Percentiles rank a stretch among this genome's conserved stretches.
Conservation (phyloP, 768 basidiomycete genomes). For the Lentinula edodes region DNA sequence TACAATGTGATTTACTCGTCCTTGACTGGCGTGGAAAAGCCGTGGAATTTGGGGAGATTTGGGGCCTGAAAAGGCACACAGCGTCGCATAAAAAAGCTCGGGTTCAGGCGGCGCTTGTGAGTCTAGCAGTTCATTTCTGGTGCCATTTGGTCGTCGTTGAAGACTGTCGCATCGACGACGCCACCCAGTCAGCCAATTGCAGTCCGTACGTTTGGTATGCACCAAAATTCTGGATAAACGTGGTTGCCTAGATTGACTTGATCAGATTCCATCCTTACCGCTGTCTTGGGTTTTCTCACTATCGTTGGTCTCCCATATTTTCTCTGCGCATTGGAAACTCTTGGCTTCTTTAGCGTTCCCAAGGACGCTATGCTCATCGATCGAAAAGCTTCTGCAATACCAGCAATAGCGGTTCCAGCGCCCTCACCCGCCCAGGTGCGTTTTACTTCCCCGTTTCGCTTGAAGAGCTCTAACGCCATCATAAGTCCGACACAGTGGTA, state of each 20-base stretch:
- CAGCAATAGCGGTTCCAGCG: conserved; percentile 19
- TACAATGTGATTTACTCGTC: not conserved
- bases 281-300: conserved; percentile 36
- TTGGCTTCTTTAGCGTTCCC: conserved; percentile 20
- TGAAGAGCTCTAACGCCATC: conserved; percentile 12
- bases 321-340: conserved; percentile 12
- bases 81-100: not conserved
- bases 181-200: not conserved
- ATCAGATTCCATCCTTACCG: conserved; percentile 30
- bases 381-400: conserved; percentile 17
- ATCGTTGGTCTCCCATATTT: conserved; percentile 4
- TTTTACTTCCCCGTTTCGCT: conserved; percentile 7
- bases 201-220: not conserved
- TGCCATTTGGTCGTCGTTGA: not conserved
- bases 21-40: not conserved
- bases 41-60: not conserved
- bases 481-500: conserved; percentile 48
- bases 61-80: not conserved
- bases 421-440: conserved; percentile 20
- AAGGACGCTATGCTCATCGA: conserved; percentile 28
- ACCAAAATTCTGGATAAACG: not conserved
- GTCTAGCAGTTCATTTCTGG: not conserved
- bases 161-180: not conserved
- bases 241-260: conserved; percentile 27
- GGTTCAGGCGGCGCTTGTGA: not conserved